Base-by-base conservation (phyloP, 169 alveolate species). In the Cryptosporidium canis region DNA sequence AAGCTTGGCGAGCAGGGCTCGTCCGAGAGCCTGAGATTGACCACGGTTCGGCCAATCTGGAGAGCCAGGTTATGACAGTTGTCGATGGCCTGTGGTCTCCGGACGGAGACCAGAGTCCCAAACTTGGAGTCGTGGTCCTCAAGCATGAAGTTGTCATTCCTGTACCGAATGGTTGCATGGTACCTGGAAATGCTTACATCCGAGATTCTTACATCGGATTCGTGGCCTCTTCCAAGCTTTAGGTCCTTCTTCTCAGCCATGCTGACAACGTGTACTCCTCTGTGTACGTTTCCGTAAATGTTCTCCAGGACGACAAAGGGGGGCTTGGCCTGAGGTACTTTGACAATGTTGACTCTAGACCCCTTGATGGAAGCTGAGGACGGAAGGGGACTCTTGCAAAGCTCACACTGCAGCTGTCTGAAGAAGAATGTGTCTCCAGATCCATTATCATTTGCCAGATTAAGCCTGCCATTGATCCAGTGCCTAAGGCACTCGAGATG, bases 151-250 rank as follows among this genome's bases (percentile, higher is more conserved):
- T 93, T 95, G 58, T 97, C 98, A 12, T 93, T 92, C 83, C 93
- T 96, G 83, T 93, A 96, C 61, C 95, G 91, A 44, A 98, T 94
- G 31, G 94, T 95, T 33, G 99, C 99, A 90, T 98, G 99, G 31
- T 91, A 91, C 83, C 99, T 95, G 9, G 99, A 96, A 12, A 98
- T 99, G 47, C 99, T 97, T 33, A 94, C 94, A 91, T 98, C 99
- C 29, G 98, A 96, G 35, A 98, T 96, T 65, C 99, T 94, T 51
- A 98, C 97, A 61, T 98, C 99, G 67, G 98, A 93, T 83, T 97
- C 98, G 87, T 98, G 99, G 11, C 99, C 99, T 70, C 99, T 94
- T 45, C 99, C 99, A 67, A 95, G 92, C 55, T 93, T 95, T 6
- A 95, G 90, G 63, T 77, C 91, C 63, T 93, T 93, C 68, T 85